Percentiles rank a stretch among this genome's conserved stretches.
Evolutionary conservation across 179 eudicot species (phyloP).

Genomic region (Vitellaria paradoxa): DNA sequence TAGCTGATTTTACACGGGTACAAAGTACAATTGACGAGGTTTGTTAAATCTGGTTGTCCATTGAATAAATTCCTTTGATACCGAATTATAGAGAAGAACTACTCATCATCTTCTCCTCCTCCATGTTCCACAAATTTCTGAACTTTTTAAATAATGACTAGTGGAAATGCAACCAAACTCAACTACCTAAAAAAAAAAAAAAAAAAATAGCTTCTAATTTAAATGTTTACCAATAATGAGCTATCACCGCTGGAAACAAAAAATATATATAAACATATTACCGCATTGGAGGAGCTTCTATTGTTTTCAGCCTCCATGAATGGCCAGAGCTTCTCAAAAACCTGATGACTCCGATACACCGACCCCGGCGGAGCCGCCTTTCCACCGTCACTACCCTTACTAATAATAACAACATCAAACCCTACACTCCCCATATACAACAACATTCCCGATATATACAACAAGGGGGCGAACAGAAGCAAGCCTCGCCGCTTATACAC

Average conservation of each 20-base stretch:
- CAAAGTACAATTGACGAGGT: not conserved
- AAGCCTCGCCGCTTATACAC: constrained; percentile 80
- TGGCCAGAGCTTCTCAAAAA: constrained; percentile 76
- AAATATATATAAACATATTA: constrained; percentile 13
- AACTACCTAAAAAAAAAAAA: not conserved
- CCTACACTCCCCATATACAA: constrained; percentile 81
- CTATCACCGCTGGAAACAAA: not conserved
- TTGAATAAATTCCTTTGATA: not conserved
- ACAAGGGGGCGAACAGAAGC: constrained; percentile 71
- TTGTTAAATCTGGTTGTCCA: not conserved
- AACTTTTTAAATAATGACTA: not conserved
- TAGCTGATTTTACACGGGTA: not conserved
- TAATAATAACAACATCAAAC: constrained; percentile 44
- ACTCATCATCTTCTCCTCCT: not conserved
- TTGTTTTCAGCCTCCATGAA: constrained; percentile 62
- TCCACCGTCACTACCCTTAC: constrained; percentile 18
- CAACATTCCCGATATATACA: constrained; percentile 85
- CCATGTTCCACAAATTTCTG: not conserved
- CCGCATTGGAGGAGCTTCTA: constrained; percentile 63
- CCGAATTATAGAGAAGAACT: not conserved
- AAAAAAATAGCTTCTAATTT: not conserved
- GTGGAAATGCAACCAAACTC: not conserved
- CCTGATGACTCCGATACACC: constrained; percentile 79
- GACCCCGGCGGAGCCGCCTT: constrained; percentile 61
- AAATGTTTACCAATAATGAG: not conserved